These are phyloP conservation scores for Immersiporthe knoxdaviesiana DNA, from an alignment of 2,329 filamentous ascomycete species.

Conservation along the genomic window DNA sequence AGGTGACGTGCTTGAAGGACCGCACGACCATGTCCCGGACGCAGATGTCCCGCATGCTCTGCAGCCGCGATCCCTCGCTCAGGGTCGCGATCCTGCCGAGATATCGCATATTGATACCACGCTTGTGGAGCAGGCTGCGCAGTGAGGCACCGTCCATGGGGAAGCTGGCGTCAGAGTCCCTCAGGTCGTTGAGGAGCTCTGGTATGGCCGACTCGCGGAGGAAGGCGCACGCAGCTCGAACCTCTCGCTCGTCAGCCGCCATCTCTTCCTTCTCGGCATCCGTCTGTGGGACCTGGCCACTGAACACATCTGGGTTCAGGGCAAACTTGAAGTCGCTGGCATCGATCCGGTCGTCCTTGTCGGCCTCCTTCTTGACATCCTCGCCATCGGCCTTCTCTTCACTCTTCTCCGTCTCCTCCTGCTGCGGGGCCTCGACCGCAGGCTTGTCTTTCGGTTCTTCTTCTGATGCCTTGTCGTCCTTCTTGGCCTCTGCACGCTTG, in stretches of 20 bases:
- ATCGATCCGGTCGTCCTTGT: constrained; percentile 72
- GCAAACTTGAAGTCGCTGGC: constrained; percentile 85
- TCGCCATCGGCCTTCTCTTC: constrained; percentile 42
- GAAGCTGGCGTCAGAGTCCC: constrained; percentile 92
- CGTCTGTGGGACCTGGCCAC: constrained; percentile 86
- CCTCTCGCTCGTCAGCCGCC: constrained; percentile 83
- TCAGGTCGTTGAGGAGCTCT: constrained; percentile 82
- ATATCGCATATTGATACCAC: constrained; percentile 95
- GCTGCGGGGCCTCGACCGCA: constrained; percentile 20
- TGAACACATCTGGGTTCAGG: constrained; percentile 94
- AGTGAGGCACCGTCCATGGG: constrained; percentile 98
- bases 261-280: constrained; percentile 86
- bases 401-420: constrained; percentile 38
- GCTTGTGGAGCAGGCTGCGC: constrained; percentile 87
- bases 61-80: constrained; percentile 71
- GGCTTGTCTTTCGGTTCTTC: constrained; percentile 33
- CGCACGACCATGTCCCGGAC: constrained; percentile 94
- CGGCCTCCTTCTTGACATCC: constrained; percentile 42
- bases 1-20: constrained; percentile 90
- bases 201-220: constrained; percentile 79
- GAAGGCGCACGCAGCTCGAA: constrained; percentile 80
- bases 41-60: constrained; percentile 76
- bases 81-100: constrained; percentile 81
- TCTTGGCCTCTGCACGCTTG: constrained; percentile 55
- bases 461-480: constrained; percentile 36